Evolutionary conservation across 1,284 basidiomycete species (phyloP), one percentile per base, ranked within the genome.

Genomic region (Agaricales sp.): DNA sequence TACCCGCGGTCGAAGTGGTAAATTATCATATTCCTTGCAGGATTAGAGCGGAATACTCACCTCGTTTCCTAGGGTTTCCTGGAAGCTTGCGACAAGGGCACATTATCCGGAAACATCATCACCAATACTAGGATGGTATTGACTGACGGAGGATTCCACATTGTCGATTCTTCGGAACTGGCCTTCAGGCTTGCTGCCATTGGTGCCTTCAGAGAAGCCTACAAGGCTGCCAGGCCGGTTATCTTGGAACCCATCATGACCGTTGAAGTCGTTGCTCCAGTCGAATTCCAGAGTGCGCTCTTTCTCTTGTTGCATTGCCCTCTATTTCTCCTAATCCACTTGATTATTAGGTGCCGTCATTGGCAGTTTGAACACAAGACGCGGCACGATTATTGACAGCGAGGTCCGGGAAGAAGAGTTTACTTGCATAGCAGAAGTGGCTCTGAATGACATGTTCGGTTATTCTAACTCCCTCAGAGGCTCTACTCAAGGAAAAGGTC

Each of bases 391-490:
- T 59, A 74, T 95, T 46, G 95, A 98, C 61, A 96, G 91, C 54
- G 96, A 99, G 68, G 86, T 97, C 26, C 82, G 94, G 41, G 94
- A 97, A 58, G 96, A 99, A 61, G 95, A 99, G 69, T 98, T 99
- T 62, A 93, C 91, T 1, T 79, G 88, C 50, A 77, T 78, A 19
- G 92, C 92, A 22, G 95, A 98, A 63, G 94, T 99, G 13, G 85
- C 90, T 6, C 67, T 99, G 65, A 98, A 95, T 67, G 95, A 99
- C 62, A 99, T 99, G 96, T 99, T 99, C 64, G 95, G 95, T 24
- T 99, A 95, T 64, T 93, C 91, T 22, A 90, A 82, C 60, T 87
- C 90, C 58, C 71, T 99, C 47, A 82, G 96, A 52, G 95, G 95
- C 3, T 81, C 84, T 55, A 99, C 95, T 0, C 95, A 99, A 69